phyloP scores from a whole-genome alignment of 257 asterid species.

The Solanum pimpinellifolium region DNA sequence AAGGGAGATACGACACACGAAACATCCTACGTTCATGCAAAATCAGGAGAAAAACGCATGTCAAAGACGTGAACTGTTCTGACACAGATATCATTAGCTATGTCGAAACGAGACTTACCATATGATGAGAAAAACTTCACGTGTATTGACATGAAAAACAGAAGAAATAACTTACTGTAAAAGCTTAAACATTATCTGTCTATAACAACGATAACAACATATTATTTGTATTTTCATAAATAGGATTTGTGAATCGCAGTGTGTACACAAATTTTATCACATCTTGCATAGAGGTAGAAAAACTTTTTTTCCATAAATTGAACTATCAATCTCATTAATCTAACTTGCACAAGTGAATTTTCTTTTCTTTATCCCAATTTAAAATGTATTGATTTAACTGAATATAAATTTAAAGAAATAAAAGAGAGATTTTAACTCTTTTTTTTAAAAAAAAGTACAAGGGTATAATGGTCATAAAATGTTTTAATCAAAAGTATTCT shows the following conservation, averaged over 20 bases:
- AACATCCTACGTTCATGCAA: background rate
- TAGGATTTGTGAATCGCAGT: too few relatives aligned
- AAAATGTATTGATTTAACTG: background rate
- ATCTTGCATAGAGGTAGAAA: background rate
- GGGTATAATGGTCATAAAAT: background rate
- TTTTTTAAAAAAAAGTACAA: too few relatives aligned
- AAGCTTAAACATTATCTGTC: background rate
- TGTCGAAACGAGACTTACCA: background rate
- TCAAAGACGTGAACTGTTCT: background rate
- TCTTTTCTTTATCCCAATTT: background rate
- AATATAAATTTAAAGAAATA: background rate
- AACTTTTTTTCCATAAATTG: background rate
- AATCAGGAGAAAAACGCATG: background rate
- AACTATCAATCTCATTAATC: background rate
- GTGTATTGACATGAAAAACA: background rate
- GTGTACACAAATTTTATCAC: background rate
- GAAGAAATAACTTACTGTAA: background rate
- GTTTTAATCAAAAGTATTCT: background rate
- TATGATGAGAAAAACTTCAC: background rate
- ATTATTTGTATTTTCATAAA: background rate
- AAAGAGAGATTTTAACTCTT: fast-evolving
- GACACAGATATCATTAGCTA: background rate
- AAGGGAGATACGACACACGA: background rate
- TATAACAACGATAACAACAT: background rate
- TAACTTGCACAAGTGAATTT: background rate